Evolutionary conservation across 1,139 yeast species (phyloP).

Genomic region (Spathaspora sp.): DNA sequence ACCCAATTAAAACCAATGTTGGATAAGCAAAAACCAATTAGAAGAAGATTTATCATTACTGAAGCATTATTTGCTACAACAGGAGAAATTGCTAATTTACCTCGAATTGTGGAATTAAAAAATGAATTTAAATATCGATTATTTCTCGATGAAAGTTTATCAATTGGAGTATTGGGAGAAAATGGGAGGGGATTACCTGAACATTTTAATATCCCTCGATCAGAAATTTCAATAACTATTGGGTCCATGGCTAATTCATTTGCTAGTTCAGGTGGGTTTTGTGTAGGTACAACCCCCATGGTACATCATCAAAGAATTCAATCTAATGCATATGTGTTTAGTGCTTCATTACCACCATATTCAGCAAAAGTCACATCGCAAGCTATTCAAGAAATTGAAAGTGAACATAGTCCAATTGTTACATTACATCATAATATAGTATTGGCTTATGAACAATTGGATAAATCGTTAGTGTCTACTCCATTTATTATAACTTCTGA

Average conservation of each 20-base stretch:
- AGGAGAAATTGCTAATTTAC: conserved; percentile 80
- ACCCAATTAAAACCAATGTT: conserved; percentile 60
- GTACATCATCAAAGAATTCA: conserved; percentile 79
- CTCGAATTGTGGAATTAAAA: conserved; percentile 70
- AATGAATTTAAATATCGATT: conserved; percentile 80
- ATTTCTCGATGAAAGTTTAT: conserved; percentile 81
- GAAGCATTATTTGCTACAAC: conserved; percentile 83
- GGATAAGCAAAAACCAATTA: conserved; percentile 68
- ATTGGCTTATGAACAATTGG: conserved; percentile 21
- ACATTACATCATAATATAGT: conserved; percentile 26
- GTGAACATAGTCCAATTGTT: conserved; percentile 36
- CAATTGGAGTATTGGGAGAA: conserved; percentile 82
- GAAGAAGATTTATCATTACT: conserved; percentile 85
- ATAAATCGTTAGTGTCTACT: conserved; percentile 19
- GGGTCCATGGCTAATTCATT: conserved; percentile 84
- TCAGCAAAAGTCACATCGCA: conserved; percentile 73
- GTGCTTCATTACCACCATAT: conserved; percentile 94
- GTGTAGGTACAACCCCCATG: conserved; percentile 83
- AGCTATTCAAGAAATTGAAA: conserved; percentile 46
- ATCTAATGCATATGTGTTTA: conserved; percentile 85
- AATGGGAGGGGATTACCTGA: conserved; percentile 88
- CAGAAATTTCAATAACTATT: conserved; percentile 76
- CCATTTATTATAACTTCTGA: conserved; percentile 56
- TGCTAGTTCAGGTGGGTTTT: conserved; percentile 94
- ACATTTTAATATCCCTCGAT: conserved; percentile 60